These are phyloP conservation scores for Colletotrichum filicis DNA, from an alignment of 2,329 filamentous ascomycete species.

Conservation along the genomic window DNA sequence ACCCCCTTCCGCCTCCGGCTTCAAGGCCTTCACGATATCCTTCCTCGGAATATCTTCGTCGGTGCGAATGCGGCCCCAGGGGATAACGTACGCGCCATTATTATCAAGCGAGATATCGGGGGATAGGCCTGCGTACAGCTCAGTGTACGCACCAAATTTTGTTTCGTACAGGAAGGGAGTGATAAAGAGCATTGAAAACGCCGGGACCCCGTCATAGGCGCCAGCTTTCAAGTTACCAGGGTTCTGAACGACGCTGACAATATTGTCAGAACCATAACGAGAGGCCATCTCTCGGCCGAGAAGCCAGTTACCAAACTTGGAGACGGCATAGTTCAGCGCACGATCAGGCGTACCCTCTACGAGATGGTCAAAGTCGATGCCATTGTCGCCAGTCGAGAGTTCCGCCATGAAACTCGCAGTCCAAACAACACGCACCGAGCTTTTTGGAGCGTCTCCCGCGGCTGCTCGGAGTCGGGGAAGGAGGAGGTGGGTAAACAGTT, in stretches of 20 bases:
- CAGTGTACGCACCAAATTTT: slow-evolving; percentile 51
- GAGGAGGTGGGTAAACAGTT: slow-evolving; percentile 48
- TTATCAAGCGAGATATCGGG: slow-evolving; percentile 47
- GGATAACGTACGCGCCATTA: slow-evolving; percentile 43
- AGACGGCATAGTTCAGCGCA: slow-evolving; percentile 43
- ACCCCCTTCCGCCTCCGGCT: slow-evolving; percentile 40
- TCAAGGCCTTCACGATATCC: slow-evolving; percentile 43
- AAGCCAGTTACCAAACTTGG: slow-evolving; percentile 49
- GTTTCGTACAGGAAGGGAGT: slow-evolving; percentile 43
- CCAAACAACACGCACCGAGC: slow-evolving; percentile 45
- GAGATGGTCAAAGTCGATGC: slow-evolving; percentile 42
- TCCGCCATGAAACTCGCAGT: slow-evolving; percentile 44
- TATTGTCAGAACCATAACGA: slow-evolving; percentile 38
- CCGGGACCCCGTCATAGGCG: slow-evolving; percentile 35
- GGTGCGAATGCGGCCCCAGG: slow-evolving; percentile 41
- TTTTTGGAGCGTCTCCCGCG: slow-evolving; percentile 28
- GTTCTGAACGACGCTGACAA: slow-evolving; percentile 46
- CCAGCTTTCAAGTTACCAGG: slow-evolving; percentile 48
- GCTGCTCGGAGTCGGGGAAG: slow-evolving; percentile 46
- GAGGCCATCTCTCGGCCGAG: slow-evolving; percentile 45
- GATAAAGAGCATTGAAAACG: slow-evolving; percentile 29
- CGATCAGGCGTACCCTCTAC: slow-evolving; percentile 38
- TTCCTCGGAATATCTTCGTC: slow-evolving; percentile 37
- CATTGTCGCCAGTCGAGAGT: slow-evolving; percentile 38
- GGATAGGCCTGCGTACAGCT: slow-evolving; percentile 52